Base-by-base conservation (phyloP, 805 yeast genomes). In the Starmerella sp. region DNA sequence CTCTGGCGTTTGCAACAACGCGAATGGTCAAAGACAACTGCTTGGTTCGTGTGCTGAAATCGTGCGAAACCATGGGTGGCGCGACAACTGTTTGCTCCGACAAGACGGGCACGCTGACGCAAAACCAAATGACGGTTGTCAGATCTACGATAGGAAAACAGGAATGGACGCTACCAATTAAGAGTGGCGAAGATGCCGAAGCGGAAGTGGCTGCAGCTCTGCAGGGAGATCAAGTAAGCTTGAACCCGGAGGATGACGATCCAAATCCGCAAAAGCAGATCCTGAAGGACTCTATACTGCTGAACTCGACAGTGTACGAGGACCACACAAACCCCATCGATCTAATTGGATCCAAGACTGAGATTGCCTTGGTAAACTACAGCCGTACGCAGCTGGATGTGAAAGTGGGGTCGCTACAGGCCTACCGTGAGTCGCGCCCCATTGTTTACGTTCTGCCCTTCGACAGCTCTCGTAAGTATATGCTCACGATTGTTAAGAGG, bases 41-140 rank as follows among this genome's bases (percentile, higher is more conserved):
- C 67, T 75, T 93, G 64, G 99, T 93, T n/a, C 81, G 98, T 63
- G 95, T 88, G 9, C 75, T 93, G 61, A 83, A 83, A 65, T 83
- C 95, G 47, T 93, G 98, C 77, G 99, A 93, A 71, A 93, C 96
- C 15, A 91, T 93, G 97, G 98, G 99, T 44, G 88, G 95, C 48
- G 98, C 97, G 1, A 93, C 97, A 13, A 93, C 96, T 4, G 77
- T 93, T 51, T 93, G 98, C 70, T 89, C 97, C 0, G 98, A 93
- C 72, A 91, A 93, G 69, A 93, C 98, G 0, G 98, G 98, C 57
- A 93, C 99, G 11, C 76, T 93, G 55, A 93, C 99, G 1, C 95
- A 89, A 68, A 93, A 93, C 69, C 77, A 76, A 64, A 93, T 93
- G 99, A 79, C 88, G 39, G 89, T 93, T 6, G 96, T 89, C 10